Conservation (phyloP, 2,329 filamentous ascomycete species). For the Periconia sp. region DNA sequence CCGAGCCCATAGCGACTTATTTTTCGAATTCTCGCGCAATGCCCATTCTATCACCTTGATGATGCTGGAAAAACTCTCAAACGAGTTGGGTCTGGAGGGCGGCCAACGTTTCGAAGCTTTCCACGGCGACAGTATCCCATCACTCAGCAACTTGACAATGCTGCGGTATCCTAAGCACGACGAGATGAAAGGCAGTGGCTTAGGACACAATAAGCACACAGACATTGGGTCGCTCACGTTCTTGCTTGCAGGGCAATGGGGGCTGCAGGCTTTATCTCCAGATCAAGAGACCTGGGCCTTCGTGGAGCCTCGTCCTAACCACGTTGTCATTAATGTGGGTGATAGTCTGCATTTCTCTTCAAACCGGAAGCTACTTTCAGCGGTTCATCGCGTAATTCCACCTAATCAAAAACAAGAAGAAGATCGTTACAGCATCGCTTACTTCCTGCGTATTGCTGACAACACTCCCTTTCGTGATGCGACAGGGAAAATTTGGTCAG, state of each 20-base stretch:
- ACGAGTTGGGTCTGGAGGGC: neutral
- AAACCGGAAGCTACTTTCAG: neutral
- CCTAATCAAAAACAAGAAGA: neutral
- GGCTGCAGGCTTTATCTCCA: constrained; percentile 30
- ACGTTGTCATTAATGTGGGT: constrained; percentile 40
- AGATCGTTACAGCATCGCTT: constrained; percentile 5
- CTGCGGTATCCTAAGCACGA: neutral
- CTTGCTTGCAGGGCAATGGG: constrained; percentile 40
- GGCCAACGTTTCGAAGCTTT: neutral
- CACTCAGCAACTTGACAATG: neutral
- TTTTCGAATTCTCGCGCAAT: no score
- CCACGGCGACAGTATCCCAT: neutral
- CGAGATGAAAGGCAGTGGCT: neutral
- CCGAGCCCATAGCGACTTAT: no score
- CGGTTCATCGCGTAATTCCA: constrained; percentile 9
- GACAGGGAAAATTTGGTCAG: neutral
- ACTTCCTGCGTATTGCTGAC: constrained; percentile 2
- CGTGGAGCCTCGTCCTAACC: constrained; percentile 26
- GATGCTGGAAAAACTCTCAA: neutral
- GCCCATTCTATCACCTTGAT: neutral
- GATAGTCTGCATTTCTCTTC: constrained; percentile 21
- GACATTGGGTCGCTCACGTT: constrained; percentile 59
- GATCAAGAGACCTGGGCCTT: constrained; percentile 51
- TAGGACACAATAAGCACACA: constrained; percentile 49
- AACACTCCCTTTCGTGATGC: neutral